phyloP scores from a whole-genome alignment of 1,284 basidiomycete genomes.

The Coniophora puteana region DNA sequence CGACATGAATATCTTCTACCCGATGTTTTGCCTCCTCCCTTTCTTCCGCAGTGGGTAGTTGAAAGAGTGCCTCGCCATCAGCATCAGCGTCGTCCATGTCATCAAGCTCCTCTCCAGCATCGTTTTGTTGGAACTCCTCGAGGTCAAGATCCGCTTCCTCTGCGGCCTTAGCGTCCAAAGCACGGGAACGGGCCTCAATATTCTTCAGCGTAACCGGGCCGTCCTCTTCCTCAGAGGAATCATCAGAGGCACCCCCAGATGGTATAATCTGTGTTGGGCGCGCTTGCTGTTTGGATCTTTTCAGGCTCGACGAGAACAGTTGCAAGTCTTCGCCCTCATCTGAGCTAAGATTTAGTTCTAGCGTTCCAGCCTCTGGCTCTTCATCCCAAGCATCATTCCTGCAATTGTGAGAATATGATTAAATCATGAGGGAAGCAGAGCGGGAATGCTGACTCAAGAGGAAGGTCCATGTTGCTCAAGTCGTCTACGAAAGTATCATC shows the following conservation, averaged over 20 bases:
- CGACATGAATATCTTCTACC: constrained; percentile 76
- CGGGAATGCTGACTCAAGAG: constrained; percentile 33
- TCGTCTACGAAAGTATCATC: constrained; percentile 38
- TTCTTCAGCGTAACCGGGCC: constrained; percentile 67
- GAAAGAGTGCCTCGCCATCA: constrained; percentile 59
- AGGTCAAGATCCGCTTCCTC: constrained; percentile 66
- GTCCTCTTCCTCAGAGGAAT: constrained; percentile 42
- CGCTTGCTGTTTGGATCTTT: constrained; percentile 51
- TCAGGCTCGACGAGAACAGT: constrained; percentile 33
- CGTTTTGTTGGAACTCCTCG: constrained; percentile 64
- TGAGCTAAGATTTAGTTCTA: constrained; percentile 67
- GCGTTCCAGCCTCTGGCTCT: too few relatives aligned
- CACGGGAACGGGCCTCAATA: constrained; percentile 73
- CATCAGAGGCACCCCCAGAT: constrained; percentile 43
- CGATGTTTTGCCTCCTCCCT: constrained; percentile 75
- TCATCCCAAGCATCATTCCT: constrained; percentile 45
- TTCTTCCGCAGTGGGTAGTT: constrained; percentile 80
- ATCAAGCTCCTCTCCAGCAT: constrained; percentile 39
- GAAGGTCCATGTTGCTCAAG: constrained; percentile 45
- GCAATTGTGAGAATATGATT: neutral
- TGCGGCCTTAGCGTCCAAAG: constrained; percentile 63
- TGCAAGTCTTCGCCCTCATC: constrained; percentile 50
- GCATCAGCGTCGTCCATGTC: constrained; percentile 57
- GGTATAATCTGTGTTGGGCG: constrained; percentile 49
- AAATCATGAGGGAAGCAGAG: neutral